Percentiles rank a stretch among this genome's conserved stretches.
Evolutionary conservation across 2,329 filamentous ascomycete species (phyloP).

Genomic region (Scolecobasidium constrictum): DNA sequence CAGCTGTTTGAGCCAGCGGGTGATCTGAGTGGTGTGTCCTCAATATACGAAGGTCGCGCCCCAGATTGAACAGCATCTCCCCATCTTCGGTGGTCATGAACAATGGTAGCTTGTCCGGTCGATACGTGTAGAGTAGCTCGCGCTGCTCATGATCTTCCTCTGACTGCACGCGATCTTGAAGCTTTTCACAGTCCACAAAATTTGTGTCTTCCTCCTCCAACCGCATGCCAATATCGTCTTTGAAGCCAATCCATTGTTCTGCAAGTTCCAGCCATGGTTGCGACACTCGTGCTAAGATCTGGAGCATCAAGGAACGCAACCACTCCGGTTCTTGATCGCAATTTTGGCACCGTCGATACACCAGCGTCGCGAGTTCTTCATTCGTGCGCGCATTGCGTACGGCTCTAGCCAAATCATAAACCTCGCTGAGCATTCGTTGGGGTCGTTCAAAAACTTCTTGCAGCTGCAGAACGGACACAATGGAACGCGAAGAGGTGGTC

Average conservation of each 20-base stretch:
- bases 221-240: background rate
- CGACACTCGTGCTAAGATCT: constrained; percentile 53
- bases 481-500: constrained; percentile 16
- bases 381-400: constrained; percentile 32
- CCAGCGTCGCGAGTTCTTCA: constrained; percentile 25
- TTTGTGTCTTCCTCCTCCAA: constrained; percentile 10
- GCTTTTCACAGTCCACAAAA: constrained; percentile 5
- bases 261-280: constrained; percentile 52
- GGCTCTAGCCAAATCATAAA: constrained; percentile 37
- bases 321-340: constrained; percentile 53
- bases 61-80: constrained; percentile 65
- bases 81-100: constrained; percentile 64
- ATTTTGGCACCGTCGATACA: constrained; percentile 27
- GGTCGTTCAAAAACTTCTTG: constrained; percentile 31
- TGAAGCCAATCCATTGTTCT: constrained; percentile 10
- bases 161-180: too few species aligned
- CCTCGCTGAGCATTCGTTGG: constrained; percentile 41
- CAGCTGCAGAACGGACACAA: constrained; percentile 29
- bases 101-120: constrained; percentile 53
- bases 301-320: constrained; percentile 53
- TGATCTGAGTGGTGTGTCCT: constrained; percentile 60
- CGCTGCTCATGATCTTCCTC: constrained; percentile 19
- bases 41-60: constrained; percentile 63
- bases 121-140: constrained; percentile 54
- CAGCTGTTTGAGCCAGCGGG: constrained; percentile 48